A percentile compares a stretch with the other conserved stretches of the same genome.
Evolutionary conservation across 306 rosid genomes (phyloP).

Genomic region (Vicia villosa): DNA sequence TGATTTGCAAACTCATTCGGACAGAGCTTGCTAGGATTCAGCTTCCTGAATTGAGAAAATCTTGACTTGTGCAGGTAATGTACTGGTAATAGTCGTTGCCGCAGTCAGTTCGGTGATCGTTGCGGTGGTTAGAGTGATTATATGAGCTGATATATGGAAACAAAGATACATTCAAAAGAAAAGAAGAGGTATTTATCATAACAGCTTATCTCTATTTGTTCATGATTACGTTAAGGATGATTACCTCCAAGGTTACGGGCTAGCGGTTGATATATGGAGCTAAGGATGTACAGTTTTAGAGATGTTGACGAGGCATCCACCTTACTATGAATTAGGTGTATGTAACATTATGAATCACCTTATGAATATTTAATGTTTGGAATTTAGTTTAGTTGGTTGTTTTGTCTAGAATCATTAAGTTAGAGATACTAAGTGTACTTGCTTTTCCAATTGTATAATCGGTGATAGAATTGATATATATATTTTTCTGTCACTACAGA

Average conservation of each 20-base stretch:
- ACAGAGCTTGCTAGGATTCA: too few species aligned
- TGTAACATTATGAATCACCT: slow-evolving; percentile 27
- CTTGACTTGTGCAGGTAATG: too few species aligned
- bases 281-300: slow-evolving; percentile 66
- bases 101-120: too few species aligned
- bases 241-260: slow-evolving; percentile 58
- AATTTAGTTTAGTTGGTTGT: slow-evolving; percentile 18
- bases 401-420: neutral
- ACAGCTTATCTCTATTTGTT: too few species aligned
- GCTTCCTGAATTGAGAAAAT: too few species aligned
- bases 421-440: neutral
- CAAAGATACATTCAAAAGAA: too few species aligned
- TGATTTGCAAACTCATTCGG: slow-evolving; percentile 74
- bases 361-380: slow-evolving; percentile 6
- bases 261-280: slow-evolving; percentile 69
- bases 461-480: neutral
- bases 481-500: slow-evolving; percentile 39
- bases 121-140: too few species aligned
- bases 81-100: too few species aligned
- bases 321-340: slow-evolving; percentile 60
- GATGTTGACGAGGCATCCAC: slow-evolving; percentile 53
- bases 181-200: too few species aligned
- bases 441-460: slow-evolving; percentile 20
- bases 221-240: too few species aligned
- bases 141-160: too few species aligned